Base-by-base conservation (phyloP, 768 basidiomycete genomes). In the Mycena filopes region DNA sequence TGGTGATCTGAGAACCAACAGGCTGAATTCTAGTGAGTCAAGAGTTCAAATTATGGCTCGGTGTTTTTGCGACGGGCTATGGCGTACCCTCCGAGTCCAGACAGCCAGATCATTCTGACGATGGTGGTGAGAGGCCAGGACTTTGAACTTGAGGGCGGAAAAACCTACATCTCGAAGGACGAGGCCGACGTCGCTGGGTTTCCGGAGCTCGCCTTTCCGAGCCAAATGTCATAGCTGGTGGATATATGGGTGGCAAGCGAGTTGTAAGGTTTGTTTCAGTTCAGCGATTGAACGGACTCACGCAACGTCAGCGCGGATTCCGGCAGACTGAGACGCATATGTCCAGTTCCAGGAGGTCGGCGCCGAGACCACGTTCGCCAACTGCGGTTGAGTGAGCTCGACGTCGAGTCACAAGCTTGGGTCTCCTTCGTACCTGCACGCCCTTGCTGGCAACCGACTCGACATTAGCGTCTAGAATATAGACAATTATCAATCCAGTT, bases 101-200 rank as follows among this genome's bases (percentile, higher is more conserved):
- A 86, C 28, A 87, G 81, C 86, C 86, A 87, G 63, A 87, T 86
- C 86, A 87, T 87, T 58, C 84, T 85, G n/a, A n/a, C n/a, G n/a
- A n/a, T n/a, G n/a, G n/a, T n/a, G n/a, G n/a, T n/a, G n/a, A n/a
- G n/a, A n/a, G n/a, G n/a, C n/a, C n/a, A n/a, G n/a, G n/a, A n/a
- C n/a, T n/a, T n/a, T n/a, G 63, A 20, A 54, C n/a, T 26, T 38
- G 12, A 46, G 28, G 55, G 3, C 40, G 40, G 57, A 26, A 26
- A 16, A 11, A 70, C 83, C 45, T 72, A 85, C 85, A 87, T 85
- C 71, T 87, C 86, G 68, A 78, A 87, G 2, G 82, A 81, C 7
- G 84, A 86, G 8, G 81, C 79, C 9, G 75, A 65, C 2, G 83
- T 76, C 0, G 86, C 86, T n/a, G 86, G 81, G 0, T 69, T 66